Percentiles rank a stretch among this genome's conserved stretches.
Conservation (phyloP, 2,329 filamentous ascomycete genomes). For the Paecilomyces sp. region DNA sequence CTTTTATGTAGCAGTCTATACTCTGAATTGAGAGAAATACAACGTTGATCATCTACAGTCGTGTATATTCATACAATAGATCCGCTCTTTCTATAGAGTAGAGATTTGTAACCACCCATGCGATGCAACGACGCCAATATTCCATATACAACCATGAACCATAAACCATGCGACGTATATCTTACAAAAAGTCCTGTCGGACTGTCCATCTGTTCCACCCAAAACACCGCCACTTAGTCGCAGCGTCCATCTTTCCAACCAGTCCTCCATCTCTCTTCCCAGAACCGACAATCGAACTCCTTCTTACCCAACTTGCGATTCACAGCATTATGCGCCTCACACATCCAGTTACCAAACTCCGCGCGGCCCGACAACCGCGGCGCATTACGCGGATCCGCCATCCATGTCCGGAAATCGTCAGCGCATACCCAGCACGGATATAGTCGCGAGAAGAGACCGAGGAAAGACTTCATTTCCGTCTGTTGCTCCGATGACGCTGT, state of each 20-base stretch:
- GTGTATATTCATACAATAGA: neutral
- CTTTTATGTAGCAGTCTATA: neutral
- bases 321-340: constrained; percentile 45
- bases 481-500: constrained; percentile 63
- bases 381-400: constrained; percentile 58
- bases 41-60: neutral
- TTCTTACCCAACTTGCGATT: constrained; percentile 77
- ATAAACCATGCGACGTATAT: neutral
- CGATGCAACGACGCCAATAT: neutral
- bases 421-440: constrained; percentile 97
- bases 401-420: constrained; percentile 80
- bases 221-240: constrained; percentile 37
- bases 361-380: constrained; percentile 50
- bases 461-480: constrained; percentile 67
- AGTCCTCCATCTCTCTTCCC: constrained; percentile 92
- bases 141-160: neutral
- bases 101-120: neutral
- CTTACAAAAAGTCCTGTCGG: neutral
- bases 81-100: neutral
- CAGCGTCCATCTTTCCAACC: constrained; percentile 69
- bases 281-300: constrained; percentile 78
- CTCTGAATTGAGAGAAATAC: neutral
- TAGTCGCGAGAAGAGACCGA: constrained; percentile 71
- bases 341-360: constrained; percentile 45
- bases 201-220: neutral